These are phyloP conservation scores for Hanseniaspora jakobsenii DNA, from an alignment of 805 yeast species.

Conservation along the genomic window DNA sequence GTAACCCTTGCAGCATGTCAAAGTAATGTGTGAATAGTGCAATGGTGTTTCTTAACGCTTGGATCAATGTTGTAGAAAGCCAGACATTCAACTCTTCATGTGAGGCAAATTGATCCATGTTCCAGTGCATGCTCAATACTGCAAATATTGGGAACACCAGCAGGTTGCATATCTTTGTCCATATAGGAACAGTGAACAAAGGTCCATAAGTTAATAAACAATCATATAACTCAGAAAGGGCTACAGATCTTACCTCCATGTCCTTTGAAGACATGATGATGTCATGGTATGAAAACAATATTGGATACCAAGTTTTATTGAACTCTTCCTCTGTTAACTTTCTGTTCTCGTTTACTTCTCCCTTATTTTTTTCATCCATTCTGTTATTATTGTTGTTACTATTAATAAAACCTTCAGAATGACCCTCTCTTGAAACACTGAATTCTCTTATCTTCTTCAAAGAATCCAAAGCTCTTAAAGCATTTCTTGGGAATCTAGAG, in stretches of 20 bases:
- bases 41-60: conserved; percentile 81
- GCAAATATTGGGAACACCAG: conserved; percentile 83
- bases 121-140: conserved; percentile 45
- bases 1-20: conserved; percentile 56
- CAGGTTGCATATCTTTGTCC: conserved; percentile 71
- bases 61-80: conserved; percentile 92
- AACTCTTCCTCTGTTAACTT: conserved; percentile 33
- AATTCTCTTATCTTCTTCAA: conserved; percentile 49
- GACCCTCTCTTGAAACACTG: no score
- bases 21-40: conserved; percentile 74
- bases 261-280: conserved; percentile 90
- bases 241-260: conserved; percentile 83
- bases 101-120: conserved; percentile 49
- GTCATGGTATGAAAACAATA: conserved; percentile 73
- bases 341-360: conserved; percentile 20
- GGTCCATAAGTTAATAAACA: conserved; percentile 68
- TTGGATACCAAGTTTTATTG: conserved; percentile 68
- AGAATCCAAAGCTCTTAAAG: conserved; percentile 69
- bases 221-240: conserved; percentile 72
- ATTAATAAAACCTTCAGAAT: no score
- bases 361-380: no score
- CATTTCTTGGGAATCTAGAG: conserved; percentile 62
- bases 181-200: conserved; percentile 58
- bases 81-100: conserved; percentile 88
- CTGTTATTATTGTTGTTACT: no score